phyloP scores from a whole-genome alignment of 148 eudicot species.

The Nyssa sinensis region DNA sequence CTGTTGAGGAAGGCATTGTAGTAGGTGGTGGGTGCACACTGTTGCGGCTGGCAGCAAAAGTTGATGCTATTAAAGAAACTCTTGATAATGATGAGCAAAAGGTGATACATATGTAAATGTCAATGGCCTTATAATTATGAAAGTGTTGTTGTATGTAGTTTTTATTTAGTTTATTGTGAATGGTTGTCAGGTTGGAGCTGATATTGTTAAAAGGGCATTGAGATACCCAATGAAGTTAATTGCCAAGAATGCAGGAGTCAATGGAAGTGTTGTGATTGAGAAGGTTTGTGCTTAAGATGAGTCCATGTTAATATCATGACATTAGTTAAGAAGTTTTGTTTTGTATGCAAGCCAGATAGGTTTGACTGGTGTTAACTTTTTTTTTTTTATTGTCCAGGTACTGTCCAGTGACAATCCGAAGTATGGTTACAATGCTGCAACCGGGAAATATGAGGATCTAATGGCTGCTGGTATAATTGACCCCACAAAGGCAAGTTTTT shows the following conservation, averaged over 20 bases:
- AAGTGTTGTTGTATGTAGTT: background rate
- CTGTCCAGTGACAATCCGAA: constrained; percentile 39
- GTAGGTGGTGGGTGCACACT: constrained; percentile 79
- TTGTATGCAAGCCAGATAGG: background rate
- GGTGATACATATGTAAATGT: constrained; percentile 23
- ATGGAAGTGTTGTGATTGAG: constrained; percentile 63
- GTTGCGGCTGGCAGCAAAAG: constrained; percentile 54
- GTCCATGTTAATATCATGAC: background rate
- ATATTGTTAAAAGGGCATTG: constrained; percentile 38
- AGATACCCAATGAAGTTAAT: background rate
- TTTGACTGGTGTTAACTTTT: background rate
- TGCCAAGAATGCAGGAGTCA: constrained; percentile 67
- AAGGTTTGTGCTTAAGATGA: constrained; percentile 32
- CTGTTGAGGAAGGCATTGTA: constrained; percentile 80
- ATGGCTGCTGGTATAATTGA: constrained; percentile 75
- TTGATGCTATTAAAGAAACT: constrained; percentile 48
- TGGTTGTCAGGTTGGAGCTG: constrained; percentile 55
- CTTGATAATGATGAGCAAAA: constrained; percentile 63
- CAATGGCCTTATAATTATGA: background rate
- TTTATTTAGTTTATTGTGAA: constrained; percentile 1
- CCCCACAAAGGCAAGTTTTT: constrained; percentile 51
- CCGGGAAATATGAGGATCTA: constrained; percentile 66
- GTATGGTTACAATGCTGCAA: constrained; percentile 64
- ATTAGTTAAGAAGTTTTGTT: background rate
- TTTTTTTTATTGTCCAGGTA: constrained; percentile 49